Conservation (phyloP, 495 filamentous ascomycete genomes). For the Cercophora scortea region DNA sequence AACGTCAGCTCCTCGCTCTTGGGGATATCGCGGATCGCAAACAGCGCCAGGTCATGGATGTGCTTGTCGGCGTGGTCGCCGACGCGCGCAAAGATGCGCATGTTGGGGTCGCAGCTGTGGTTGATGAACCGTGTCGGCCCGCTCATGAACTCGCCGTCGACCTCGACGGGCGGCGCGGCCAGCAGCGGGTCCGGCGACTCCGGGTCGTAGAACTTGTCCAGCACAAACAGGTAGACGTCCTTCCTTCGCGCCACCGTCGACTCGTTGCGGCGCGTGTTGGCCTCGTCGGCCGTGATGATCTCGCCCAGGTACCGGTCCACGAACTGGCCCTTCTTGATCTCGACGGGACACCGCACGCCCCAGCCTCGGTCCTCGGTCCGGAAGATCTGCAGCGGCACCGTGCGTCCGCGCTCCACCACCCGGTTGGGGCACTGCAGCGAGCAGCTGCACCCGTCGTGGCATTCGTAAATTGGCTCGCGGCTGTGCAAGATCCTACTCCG, state of each 20-base stretch:
- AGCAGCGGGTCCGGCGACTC: constrained; percentile 36
- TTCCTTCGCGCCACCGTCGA: constrained; percentile 39
- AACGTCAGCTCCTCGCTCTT: constrained; percentile 74
- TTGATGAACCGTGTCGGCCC: constrained; percentile 65
- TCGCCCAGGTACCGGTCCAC: constrained; percentile 87
- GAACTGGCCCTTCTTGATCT: constrained; percentile 72
- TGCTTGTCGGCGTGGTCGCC: constrained; percentile 65
- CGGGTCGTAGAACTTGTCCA: constrained; percentile 67
- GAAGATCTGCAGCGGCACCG: constrained; percentile 74
- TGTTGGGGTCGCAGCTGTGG: constrained; percentile 65
- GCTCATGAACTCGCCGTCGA: constrained; percentile 48
- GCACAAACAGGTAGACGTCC: constrained; percentile 70
- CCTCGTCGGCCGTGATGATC: constrained; percentile 65
- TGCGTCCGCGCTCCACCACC: constrained; percentile 71
- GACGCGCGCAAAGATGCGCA: constrained; percentile 75
- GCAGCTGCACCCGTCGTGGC: constrained; percentile 66
- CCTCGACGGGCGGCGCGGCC: constrained; percentile 35
- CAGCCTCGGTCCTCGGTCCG: constrained; percentile 71
- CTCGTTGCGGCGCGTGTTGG: constrained; percentile 53
- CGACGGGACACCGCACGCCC: constrained; percentile 64
- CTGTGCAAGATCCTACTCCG: constrained; percentile 40
- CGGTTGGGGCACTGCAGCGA: constrained; percentile 62
- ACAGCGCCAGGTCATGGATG: constrained; percentile 83
- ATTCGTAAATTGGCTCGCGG: constrained; percentile 72
- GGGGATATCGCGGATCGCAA: constrained; percentile 63